phyloP scores from a whole-genome alignment of 2,329 filamentous ascomycete genomes.

The Penicillium decumbens region DNA sequence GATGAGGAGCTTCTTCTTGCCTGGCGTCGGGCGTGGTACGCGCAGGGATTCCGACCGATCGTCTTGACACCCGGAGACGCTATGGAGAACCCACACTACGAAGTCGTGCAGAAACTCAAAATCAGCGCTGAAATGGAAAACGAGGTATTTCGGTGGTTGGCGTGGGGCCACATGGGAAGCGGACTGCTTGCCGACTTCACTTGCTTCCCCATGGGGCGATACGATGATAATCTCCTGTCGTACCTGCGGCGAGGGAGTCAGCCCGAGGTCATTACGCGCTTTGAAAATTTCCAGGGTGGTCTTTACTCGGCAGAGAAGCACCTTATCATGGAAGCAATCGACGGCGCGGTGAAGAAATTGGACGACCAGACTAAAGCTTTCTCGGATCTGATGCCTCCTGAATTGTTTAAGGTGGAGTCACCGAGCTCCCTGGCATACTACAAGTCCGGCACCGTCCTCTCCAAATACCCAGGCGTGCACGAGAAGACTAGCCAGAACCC shows the following conservation, averaged over 20 bases:
- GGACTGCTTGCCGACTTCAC: slow-evolving; percentile 75
- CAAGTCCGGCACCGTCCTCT: slow-evolving; percentile 56
- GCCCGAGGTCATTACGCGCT: slow-evolving; percentile 63
- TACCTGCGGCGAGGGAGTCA: slow-evolving; percentile 74
- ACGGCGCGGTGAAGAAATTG: slow-evolving; percentile 54
- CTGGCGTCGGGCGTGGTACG: slow-evolving; percentile 95
- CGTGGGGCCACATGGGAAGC: slow-evolving; percentile 85
- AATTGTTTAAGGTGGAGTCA: slow-evolving; percentile 62
- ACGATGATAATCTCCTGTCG: slow-evolving; percentile 65
- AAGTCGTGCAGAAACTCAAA: slow-evolving; percentile 57
- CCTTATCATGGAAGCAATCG: slow-evolving; percentile 60
- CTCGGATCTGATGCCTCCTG: slow-evolving; percentile 56
- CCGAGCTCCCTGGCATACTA: slow-evolving; percentile 74
- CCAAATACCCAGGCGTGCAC: slow-evolving; percentile 63
- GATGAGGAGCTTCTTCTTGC: slow-evolving; percentile 75
- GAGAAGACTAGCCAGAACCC: slow-evolving; percentile 56
- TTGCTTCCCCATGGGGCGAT: slow-evolving; percentile 76
- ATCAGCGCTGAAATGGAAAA: slow-evolving; percentile 59
- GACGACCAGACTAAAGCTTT: slow-evolving; percentile 58
- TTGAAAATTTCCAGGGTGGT: slow-evolving; percentile 65
- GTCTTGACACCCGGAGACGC: slow-evolving; percentile 77
- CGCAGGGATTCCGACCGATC: slow-evolving; percentile 80
- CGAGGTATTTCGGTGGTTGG: slow-evolving; percentile 79
- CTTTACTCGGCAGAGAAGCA: slow-evolving; percentile 67
- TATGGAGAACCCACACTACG: slow-evolving; percentile 74